Conservation (phyloP, 2,329 filamentous ascomycete genomes). For the Akanthomyces uredinophilus region DNA sequence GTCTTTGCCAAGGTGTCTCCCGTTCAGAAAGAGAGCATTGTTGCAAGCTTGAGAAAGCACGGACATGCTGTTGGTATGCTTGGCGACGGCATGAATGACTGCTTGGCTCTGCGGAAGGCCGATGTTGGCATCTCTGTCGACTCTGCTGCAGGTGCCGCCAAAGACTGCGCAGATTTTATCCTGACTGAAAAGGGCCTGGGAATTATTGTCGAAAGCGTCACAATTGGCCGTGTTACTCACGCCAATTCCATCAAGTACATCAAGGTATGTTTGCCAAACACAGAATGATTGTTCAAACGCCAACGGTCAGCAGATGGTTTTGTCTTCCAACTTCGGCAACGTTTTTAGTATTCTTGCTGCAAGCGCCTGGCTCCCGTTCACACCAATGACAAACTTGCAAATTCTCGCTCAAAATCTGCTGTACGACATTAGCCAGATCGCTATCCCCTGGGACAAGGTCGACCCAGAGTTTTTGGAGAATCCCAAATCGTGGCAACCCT, state of each 20-base stretch:
- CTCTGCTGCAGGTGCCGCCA: constrained; percentile 25
- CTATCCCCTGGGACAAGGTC: constrained; percentile 26
- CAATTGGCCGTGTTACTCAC: constrained; percentile 23
- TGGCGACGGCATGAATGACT: constrained; percentile 28
- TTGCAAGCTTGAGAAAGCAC: constrained; percentile 20
- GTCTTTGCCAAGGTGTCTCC: constrained; percentile 27
- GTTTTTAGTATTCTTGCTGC: constrained; percentile 26
- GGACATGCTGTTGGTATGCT: constrained; percentile 27
- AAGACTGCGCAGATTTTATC: constrained; percentile 27
- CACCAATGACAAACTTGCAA: constrained; percentile 25
- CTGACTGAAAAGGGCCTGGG: constrained; percentile 26
- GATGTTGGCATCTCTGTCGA: constrained; percentile 28
- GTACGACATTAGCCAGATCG: constrained; percentile 27
- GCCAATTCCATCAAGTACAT: constrained; percentile 28
- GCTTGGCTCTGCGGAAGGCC: constrained; percentile 23
- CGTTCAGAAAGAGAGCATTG: constrained; percentile 23
- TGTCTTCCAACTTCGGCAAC: constrained; percentile 28
- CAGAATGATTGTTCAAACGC: background rate
- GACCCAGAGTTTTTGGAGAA: constrained; percentile 24
- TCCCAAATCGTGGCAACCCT: constrained; percentile 24
- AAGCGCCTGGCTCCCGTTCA: constrained; percentile 26
- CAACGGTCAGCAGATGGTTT: constrained; percentile 21
- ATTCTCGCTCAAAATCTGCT: constrained; percentile 26
- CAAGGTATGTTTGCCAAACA: constrained; percentile 17
- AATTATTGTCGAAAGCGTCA: constrained; percentile 24